Evolutionary conservation across 805 yeast species (phyloP), one percentile per base, ranked within the genome.

Genomic region (Candida sonorensis): DNA sequence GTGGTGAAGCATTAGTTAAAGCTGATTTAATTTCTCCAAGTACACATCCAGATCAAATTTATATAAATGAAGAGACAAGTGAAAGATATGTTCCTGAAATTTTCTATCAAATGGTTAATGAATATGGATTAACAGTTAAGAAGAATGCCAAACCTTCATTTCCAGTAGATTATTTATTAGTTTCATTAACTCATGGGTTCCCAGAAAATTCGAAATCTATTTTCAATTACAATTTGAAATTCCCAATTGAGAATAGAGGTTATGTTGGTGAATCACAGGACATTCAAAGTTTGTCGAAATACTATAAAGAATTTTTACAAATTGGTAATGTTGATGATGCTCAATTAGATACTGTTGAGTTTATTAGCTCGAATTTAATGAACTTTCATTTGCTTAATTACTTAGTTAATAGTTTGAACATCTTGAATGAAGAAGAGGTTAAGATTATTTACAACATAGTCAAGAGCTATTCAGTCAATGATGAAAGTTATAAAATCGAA

Each of bases 21-120:
- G 95, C 97, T 0, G 95, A 83, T 48, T 72, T 90, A 42, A 76
- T 92, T 19, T 69, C 79, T 20, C 90, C 95, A 0, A 82, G 94
- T 1, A 84, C 96, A 0, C 90, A 87, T 51, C 97, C 99, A 0
- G 77, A 87, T 14, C 76, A 81, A 65, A 78, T 90, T 52, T 81
- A 76, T 45, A 77, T 92, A 42, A 81, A 84, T 50, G 80, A 75
- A 18, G 77, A 85, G n/a, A 72, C 74, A 25, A 67, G 70, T 13
- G 69, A 67, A 8, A 69, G 96, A 35, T 92, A 90, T 46, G 97
- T 92, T 11, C 99, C 99, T 0, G 99, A 92, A 41, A 81, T 92
- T 17, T 83, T 84, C 50, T 92, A 81, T 65, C 76, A 77, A 57
- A 77, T 75, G 53, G 70, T 75, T 38, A 92, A 92, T 53, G 97